Percentiles rank a stretch among this genome's conserved stretches.
These are phyloP conservation scores for Aspergillus bridgeri DNA, from an alignment of 495 filamentous ascomycete genomes.

Conservation along the genomic window DNA sequence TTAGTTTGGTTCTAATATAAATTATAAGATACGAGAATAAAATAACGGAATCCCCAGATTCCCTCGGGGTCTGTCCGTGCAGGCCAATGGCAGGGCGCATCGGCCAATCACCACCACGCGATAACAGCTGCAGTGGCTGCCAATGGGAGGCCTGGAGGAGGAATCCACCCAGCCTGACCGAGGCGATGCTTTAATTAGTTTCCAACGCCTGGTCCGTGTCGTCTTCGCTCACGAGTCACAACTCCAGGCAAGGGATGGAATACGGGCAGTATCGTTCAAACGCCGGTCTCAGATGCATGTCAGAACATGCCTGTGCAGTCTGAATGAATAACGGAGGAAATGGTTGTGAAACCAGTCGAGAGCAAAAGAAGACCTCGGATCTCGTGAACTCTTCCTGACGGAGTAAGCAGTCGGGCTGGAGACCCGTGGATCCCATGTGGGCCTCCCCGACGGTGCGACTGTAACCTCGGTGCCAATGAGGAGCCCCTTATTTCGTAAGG, in stretches of 20 bases:
- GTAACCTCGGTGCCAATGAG: background rate
- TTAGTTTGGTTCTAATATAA: too few species aligned
- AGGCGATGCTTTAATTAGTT: slow-evolving; percentile 1
- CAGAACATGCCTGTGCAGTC: too few species aligned
- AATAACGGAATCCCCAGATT: too few species aligned
- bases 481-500: background rate
- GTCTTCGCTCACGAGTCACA: too few species aligned
- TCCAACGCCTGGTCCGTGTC: background rate
- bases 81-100: slow-evolving; percentile 8
- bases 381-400: slow-evolving; percentile 22
- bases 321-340: too few species aligned
- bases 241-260: too few species aligned
- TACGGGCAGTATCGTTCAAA: too few species aligned
- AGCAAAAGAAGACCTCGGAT: slow-evolving; percentile 2
- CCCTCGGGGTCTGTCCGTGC: slow-evolving; percentile 24
- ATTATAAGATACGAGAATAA: too few species aligned
- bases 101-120: slow-evolving; percentile 14
- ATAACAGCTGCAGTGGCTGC: slow-evolving; percentile 16
- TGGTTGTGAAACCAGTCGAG: too few species aligned
- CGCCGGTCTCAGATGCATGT: too few species aligned
- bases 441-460: background rate
- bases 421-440: background rate
- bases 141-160: slow-evolving; percentile 22
- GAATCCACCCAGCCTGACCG: background rate
- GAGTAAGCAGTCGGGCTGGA: slow-evolving; percentile 1